Percentiles rank a stretch among this genome's conserved stretches.
Conservation (phyloP, 2,329 filamentous ascomycete species). For the Diaporthe velutina region DNA sequence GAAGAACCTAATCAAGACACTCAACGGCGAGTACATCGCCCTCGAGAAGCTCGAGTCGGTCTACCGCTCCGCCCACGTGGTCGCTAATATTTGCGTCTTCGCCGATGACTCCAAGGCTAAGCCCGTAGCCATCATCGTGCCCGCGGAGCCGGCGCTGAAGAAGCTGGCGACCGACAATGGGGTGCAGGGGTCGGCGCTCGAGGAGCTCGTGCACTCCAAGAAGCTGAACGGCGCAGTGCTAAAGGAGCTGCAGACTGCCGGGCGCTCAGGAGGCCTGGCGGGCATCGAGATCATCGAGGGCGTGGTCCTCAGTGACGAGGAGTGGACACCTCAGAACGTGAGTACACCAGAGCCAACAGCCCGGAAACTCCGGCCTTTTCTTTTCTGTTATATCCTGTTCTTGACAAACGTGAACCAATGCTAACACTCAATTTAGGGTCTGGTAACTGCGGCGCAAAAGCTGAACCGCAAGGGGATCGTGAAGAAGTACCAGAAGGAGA, state of each 20-base stretch:
- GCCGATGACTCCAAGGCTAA: constrained; percentile 64
- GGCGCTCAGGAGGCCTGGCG: constrained; percentile 71
- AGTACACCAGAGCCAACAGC: constrained; percentile 50
- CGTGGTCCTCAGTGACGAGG: constrained; percentile 78
- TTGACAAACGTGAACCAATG: background rate
- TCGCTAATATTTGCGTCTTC: constrained; percentile 69
- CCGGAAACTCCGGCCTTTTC: background rate
- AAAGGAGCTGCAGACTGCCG: constrained; percentile 72
- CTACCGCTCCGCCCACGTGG: constrained; percentile 63
- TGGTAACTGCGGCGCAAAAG: constrained; percentile 79
- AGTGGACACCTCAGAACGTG: constrained; percentile 82
- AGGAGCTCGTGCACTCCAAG: constrained; percentile 76
- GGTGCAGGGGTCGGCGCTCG: constrained; percentile 66
- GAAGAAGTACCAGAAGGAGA: constrained; percentile 70
- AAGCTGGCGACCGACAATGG: constrained; percentile 61
- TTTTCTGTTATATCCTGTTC: background rate
- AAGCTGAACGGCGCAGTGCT: constrained; percentile 74
- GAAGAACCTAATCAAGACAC: constrained; percentile 90
- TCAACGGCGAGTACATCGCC: constrained; percentile 86
- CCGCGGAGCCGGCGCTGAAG: constrained; percentile 67
- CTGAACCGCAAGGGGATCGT: constrained; percentile 78
- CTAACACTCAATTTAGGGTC: constrained; percentile 60
- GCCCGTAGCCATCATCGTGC: constrained; percentile 69
- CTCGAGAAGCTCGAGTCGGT: constrained; percentile 77
- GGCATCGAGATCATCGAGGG: constrained; percentile 80